These are phyloP conservation scores for Emmonsia crescens DNA, from an alignment of 2,329 filamentous ascomycete genomes.

Conservation along the genomic window DNA sequence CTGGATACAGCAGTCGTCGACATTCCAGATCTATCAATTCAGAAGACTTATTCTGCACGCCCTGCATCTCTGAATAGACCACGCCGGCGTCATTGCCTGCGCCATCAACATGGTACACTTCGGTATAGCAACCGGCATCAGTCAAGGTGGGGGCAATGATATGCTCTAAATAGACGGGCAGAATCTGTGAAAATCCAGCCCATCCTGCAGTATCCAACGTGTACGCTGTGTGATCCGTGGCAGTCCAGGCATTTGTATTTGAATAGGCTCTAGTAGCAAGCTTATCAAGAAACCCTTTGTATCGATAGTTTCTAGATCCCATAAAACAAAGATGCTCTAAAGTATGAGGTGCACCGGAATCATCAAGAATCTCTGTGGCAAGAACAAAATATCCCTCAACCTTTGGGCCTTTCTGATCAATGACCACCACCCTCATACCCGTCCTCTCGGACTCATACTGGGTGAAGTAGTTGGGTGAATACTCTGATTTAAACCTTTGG, in stretches of 20 bases:
- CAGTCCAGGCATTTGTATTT: slow-evolving; percentile 92
- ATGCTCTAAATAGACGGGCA: slow-evolving; percentile 93
- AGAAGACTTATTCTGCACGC: slow-evolving; percentile 68
- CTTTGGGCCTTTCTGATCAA: slow-evolving; percentile 89
- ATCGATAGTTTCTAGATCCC: slow-evolving; percentile 86
- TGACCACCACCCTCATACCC: slow-evolving; percentile 87
- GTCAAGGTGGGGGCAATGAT: slow-evolving; percentile 83
- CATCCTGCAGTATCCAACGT: slow-evolving; percentile 91
- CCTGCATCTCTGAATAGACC: slow-evolving; percentile 99
- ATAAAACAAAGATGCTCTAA: slow-evolving; percentile 77
- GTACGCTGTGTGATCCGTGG: slow-evolving; percentile 92
- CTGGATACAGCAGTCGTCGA: slow-evolving; percentile 71
- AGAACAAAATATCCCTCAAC: slow-evolving; percentile 89
- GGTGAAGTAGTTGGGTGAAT: slow-evolving; percentile 76
- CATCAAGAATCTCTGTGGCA: slow-evolving; percentile 94
- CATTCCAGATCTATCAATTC: slow-evolving; percentile 83
- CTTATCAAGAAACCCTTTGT: slow-evolving; percentile 92
- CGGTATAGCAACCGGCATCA: slow-evolving; percentile 84
- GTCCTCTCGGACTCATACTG: slow-evolving; percentile 94
- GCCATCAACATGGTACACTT: slow-evolving; percentile 92
- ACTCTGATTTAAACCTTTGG: slow-evolving; percentile 79
- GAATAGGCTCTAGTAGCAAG: slow-evolving; percentile 89
- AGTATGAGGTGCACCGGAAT: slow-evolving; percentile 84
- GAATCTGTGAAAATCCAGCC: slow-evolving; percentile 90
- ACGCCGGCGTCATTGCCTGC: slow-evolving; percentile 91